Evolutionary conservation across 2,329 filamentous ascomycete species (phyloP).

Genomic region (Xylaria sp.): DNA sequence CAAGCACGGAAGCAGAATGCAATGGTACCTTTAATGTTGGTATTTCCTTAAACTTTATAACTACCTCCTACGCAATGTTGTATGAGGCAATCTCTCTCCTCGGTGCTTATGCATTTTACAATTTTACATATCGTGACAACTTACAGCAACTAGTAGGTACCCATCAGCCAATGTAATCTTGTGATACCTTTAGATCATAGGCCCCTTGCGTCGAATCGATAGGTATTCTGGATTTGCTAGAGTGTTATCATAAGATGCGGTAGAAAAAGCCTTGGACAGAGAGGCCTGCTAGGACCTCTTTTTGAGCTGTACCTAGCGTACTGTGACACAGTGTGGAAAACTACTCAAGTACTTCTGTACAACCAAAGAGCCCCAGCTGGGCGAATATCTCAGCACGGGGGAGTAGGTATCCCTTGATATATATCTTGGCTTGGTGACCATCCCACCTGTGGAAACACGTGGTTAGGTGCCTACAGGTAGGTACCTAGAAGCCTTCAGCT

Average conservation of each 20-base stretch:
- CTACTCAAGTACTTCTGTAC: constrained; percentile 4
- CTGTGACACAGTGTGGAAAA: constrained; percentile 3
- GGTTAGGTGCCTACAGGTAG: constrained; percentile 1
- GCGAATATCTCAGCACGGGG: constrained; percentile 39
- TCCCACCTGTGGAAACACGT: constrained; percentile 36
- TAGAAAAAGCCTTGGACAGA: not conserved
- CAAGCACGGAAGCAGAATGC: too few species aligned
- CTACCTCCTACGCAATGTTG: too few species aligned
- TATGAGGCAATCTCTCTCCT: not conserved
- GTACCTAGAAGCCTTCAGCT: too few species aligned
- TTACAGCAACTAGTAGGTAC: too few species aligned
- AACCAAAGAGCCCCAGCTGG: constrained; percentile 17
- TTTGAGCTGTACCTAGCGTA: constrained; percentile 6
- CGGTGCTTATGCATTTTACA: too few species aligned
- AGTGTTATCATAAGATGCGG: constrained; percentile 9
- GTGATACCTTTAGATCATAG: not conserved
- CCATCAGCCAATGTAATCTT: not conserved
- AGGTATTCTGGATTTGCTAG: not conserved
- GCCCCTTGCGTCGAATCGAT: constrained; percentile 11
- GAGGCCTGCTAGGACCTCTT: not conserved
- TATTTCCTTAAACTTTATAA: too few species aligned
- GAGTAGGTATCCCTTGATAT: constrained; percentile 8
- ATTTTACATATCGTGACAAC: too few species aligned
- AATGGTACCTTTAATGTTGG: too few species aligned
- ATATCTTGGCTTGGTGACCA: too few species aligned